Percentiles rank a stretch among this genome's conserved stretches.
These are phyloP conservation scores for Penicillium sp. DNA, from an alignment of 2,329 filamentous ascomycete species.

Conservation along the genomic window DNA sequence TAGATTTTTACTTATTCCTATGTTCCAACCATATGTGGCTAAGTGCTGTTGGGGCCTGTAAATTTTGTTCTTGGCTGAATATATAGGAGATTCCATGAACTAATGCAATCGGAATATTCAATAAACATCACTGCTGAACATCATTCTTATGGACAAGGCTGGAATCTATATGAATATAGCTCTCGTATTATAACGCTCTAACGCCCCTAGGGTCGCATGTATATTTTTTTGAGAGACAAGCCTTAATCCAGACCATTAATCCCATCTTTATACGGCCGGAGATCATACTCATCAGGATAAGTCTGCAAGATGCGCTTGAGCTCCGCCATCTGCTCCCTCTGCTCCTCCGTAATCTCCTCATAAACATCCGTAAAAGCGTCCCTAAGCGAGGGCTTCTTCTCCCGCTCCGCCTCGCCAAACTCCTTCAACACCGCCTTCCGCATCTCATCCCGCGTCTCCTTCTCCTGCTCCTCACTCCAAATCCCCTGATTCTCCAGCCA, in stretches of 20 bases:
- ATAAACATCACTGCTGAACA: background rate
- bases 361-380: constrained; percentile 81
- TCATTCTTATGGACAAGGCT: background rate
- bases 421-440: constrained; percentile 76
- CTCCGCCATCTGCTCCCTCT: constrained; percentile 70
- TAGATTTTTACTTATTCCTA: background rate
- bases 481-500: constrained; percentile 80
- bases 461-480: constrained; percentile 85
- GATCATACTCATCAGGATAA: constrained; percentile 91
- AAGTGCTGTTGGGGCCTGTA: no score
- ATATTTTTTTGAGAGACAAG: constrained; percentile 62
- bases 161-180: background rate
- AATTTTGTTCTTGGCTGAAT: background rate
- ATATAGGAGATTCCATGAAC: background rate
- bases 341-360: constrained; percentile 77
- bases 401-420: constrained; percentile 67
- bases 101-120: background rate
- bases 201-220: background rate
- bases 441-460: constrained; percentile 61
- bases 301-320: constrained; percentile 73
- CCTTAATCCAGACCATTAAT: constrained; percentile 56
- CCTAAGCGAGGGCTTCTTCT: constrained; percentile 54
- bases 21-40: background rate
- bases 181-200: background rate
- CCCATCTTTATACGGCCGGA: constrained; percentile 72